Percentiles rank a stretch among this genome's conserved stretches.
Conservation (phyloP, 805 yeast genomes). For the Myxozyma melibiosi region DNA sequence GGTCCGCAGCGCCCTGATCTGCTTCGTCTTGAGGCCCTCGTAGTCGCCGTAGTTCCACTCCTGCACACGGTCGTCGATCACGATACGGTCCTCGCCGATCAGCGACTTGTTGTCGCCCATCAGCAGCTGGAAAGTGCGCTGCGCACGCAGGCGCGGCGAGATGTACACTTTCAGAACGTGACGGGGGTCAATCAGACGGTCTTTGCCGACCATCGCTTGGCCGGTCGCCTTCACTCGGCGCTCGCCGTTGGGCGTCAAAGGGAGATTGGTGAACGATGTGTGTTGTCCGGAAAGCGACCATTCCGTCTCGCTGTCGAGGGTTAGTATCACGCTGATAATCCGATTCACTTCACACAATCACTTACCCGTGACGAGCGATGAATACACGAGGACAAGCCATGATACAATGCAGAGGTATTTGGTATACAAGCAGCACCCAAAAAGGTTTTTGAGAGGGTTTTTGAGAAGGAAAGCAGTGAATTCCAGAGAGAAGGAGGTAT, state of each 20-base stretch:
- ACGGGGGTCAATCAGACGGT: constrained; percentile 63
- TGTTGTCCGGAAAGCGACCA: constrained; percentile 95
- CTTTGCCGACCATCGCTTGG: constrained; percentile 59
- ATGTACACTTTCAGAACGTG: constrained; percentile 65
- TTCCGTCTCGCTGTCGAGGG: constrained; percentile 64
- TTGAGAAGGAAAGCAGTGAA: too few relatives aligned
- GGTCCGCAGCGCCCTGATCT: constrained; percentile 64
- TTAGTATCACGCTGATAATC: neutral
- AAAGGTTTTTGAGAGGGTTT: too few relatives aligned
- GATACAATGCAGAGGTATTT: too few relatives aligned
- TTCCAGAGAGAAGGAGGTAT: too few relatives aligned
- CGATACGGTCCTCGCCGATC: constrained; percentile 39
- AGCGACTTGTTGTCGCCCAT: constrained; percentile 18
- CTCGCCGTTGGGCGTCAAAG: constrained; percentile 76
- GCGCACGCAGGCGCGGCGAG: constrained; percentile 83
- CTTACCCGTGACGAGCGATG: constrained; percentile 46
- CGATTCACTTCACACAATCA: neutral
- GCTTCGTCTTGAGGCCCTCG: constrained; percentile 75
- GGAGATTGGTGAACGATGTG: constrained; percentile 83
- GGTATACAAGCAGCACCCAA: too few relatives aligned
- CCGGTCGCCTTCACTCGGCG: constrained; percentile 78
- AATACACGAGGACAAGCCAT: constrained; percentile 44
- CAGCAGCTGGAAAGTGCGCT: constrained; percentile 68
- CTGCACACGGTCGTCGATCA: constrained; percentile 61
- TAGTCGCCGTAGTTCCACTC: constrained; percentile 98